Base-by-base conservation (phyloP, 78 protist species). In the Polysphondylium violaceum region DNA sequence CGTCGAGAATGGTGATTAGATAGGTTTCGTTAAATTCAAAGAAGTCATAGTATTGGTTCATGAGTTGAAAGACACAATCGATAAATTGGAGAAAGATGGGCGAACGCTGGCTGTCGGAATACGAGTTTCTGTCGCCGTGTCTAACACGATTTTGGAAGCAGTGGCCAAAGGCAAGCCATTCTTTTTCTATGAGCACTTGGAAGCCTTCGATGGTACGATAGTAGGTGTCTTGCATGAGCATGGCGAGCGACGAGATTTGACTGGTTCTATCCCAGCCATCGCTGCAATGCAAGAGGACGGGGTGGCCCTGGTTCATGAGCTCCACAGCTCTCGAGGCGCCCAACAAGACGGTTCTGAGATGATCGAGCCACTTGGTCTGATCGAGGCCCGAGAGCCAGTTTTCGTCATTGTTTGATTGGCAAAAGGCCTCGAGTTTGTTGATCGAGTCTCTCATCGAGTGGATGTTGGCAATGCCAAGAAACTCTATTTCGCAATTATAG, bases 221-320 rank as follows among this genome's bases (percentile, higher is more conserved):
- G 87, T 81, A 96, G 7, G 98, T 94, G 55, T 98, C 99, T 23
- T 97, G 81, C 19, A 92, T 5, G 16, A 98, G 68, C 65, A 79
- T 31, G 9, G 98, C 73, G 14, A 96, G 69, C 6, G 81, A 67
- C 8, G 94, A 65, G 3, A 88, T 44, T 64, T 76, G 94, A 17
- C 56, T 23, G 9, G 94, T 94, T 14, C 95, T 8, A 79, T 98
- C 99, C 99, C 99, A 98, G 3, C 99, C 99, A 73, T 98, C 99
- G 12, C 96, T 58, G 86, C 99, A 98, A 83, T 98, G 99, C 7
- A 98, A 87, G 21, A 93, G 69, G 17, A 93, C 93, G 29, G 92
- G 87, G 29, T 72, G 59, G 2, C 87, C 87, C 2, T 25, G 17
- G 19, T 79, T 43, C 27, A 79, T 79, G 0, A 76, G 21, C n/a